phyloP scores from a whole-genome alignment of 148 eudicot genomes.

The Rheum nobile region DNA sequence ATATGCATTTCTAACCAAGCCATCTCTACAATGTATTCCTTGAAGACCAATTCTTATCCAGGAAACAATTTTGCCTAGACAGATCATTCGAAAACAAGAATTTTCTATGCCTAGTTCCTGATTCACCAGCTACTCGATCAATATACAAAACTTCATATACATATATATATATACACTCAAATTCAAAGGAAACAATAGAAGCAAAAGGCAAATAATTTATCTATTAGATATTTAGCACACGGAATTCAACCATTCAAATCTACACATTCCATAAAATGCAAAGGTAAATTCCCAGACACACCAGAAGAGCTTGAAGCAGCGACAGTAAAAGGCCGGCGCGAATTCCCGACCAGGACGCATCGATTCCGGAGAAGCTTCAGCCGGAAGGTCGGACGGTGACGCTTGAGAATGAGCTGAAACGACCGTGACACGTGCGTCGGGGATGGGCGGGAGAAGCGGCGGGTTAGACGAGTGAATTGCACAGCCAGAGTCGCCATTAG shows the following conservation, averaged over 20 bases:
- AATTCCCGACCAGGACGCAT: slow-evolving; percentile 5
- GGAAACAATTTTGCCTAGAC: not conserved
- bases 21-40: not conserved
- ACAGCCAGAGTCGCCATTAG: slow-evolving; percentile 22
- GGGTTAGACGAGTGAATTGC: slow-evolving; percentile 24
- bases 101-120: not conserved
- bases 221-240: not conserved
- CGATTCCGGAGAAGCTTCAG: slow-evolving; percentile 9
- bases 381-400: slow-evolving; percentile 19
- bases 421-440: slow-evolving; percentile 15
- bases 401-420: slow-evolving; percentile 13
- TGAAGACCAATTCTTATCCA: not conserved
- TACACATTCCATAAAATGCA: not conserved
- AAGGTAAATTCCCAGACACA: not conserved
- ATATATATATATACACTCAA: not conserved
- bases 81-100: not conserved
- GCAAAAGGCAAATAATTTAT: not conserved
- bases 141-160: not conserved
- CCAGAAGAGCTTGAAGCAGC: slow-evolving; percentile 19
- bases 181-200: not conserved
- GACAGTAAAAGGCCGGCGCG: slow-evolving; percentile 16
- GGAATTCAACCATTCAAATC: not conserved
- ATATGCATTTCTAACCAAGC: not conserved
- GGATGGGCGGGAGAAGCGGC: slow-evolving; percentile 18
- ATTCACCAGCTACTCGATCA: not conserved